phyloP scores from a whole-genome alignment of 176 grass and related monocot genomes.

The Juncus inflexus region DNA sequence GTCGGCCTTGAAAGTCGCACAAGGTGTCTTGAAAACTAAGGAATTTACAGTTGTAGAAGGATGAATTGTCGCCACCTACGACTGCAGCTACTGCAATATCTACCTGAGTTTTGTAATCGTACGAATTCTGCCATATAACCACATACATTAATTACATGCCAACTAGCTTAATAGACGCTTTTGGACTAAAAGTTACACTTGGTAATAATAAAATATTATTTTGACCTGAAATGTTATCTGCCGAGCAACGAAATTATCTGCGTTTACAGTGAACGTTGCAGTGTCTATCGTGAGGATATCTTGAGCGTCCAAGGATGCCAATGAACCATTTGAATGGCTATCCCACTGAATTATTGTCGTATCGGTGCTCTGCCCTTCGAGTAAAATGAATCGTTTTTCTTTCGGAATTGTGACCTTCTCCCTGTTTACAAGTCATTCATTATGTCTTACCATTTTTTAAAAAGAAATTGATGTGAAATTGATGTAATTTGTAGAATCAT shows the following conservation, averaged over 20 bases:
- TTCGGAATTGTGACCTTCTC: constrained; percentile 25
- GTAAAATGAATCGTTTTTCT: constrained; percentile 22
- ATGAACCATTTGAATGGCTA: constrained; percentile 6
- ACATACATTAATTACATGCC: background rate
- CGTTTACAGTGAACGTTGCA: constrained; percentile 1
- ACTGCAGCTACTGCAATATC: constrained; percentile 14
- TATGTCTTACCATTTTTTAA: background rate
- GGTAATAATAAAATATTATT: background rate
- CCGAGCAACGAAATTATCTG: constrained; percentile 28
- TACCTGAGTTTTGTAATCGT: background rate
- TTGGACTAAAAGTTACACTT: background rate
- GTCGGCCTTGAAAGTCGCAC: constrained; percentile 23
- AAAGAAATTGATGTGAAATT: background rate
- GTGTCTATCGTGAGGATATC: background rate
- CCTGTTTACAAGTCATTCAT: background rate
- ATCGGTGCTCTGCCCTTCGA: constrained; percentile 9
- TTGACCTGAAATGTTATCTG: constrained; percentile 26
- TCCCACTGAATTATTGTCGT: constrained; percentile 23
- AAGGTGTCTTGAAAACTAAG: constrained; percentile 29
- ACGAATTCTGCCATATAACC: constrained; percentile 21
- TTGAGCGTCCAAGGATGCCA: background rate
- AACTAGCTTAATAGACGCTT: background rate
- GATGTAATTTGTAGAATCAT: too few relatives aligned
- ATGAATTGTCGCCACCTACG: constrained; percentile 22
- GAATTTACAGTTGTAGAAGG: constrained; percentile 28